These are phyloP conservation scores for Nymphaea colorata DNA, from an alignment of 164 flowering plant species.

Conservation along the genomic window DNA sequence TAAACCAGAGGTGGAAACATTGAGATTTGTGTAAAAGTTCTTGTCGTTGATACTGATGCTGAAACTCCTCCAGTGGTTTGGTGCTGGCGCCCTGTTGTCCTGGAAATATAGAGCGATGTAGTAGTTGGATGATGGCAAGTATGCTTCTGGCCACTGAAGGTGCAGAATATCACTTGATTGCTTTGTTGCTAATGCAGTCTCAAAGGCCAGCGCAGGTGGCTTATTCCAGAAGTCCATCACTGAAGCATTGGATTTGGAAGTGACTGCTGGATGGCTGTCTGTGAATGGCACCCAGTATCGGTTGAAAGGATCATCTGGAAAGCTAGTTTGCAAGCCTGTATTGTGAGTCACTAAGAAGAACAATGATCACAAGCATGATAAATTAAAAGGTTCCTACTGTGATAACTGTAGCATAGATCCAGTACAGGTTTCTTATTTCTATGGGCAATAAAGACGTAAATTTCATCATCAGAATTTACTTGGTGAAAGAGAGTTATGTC, in stretches of 20 bases:
- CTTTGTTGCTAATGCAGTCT: constrained; percentile 46
- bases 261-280: constrained; percentile 32
- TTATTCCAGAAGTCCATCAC: constrained; percentile 67
- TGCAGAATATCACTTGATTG: constrained; percentile 31
- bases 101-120: constrained; percentile 77
- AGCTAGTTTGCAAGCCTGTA: constrained; percentile 33
- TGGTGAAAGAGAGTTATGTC: no score
- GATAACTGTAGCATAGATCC: not conserved
- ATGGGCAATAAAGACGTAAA: no score
- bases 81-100: constrained; percentile 43
- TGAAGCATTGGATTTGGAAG: constrained; percentile 27
- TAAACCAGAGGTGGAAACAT: constrained; percentile 48
- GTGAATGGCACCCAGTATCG: constrained; percentile 70
- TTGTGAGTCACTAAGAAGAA: not conserved
- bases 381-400: not conserved
- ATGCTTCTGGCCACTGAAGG: constrained; percentile 50
- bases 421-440: no score
- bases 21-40: constrained; percentile 43
- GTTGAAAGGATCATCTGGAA: constrained; percentile 82
- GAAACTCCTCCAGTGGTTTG: constrained; percentile 85
- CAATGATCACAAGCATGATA: not conserved
- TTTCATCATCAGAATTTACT: no score
- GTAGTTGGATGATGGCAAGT: constrained; percentile 44
- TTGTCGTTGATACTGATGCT: constrained; percentile 45
- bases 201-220: constrained; percentile 57